Percentiles rank a stretch among this genome's conserved stretches.
phyloP scores from a whole-genome alignment of 257 asterid species.

The Ophiorrhiza pumila region DNA sequence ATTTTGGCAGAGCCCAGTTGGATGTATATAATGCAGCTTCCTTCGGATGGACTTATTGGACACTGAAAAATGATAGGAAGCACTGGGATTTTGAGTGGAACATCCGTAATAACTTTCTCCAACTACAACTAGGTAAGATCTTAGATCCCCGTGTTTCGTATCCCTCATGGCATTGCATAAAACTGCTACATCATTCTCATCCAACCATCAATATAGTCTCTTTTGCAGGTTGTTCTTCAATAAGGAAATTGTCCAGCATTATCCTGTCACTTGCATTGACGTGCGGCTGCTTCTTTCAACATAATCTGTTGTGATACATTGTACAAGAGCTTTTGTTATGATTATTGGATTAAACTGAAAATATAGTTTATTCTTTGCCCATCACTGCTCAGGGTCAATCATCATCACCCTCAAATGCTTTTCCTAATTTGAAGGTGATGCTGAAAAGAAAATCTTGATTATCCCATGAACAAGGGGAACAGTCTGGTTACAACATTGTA shows the following conservation, averaged over 20 bases:
- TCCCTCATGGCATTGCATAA: slow-evolving; percentile 1
- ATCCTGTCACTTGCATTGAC: slow-evolving; percentile 10
- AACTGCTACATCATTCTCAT: not conserved
- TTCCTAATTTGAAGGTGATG: slow-evolving; percentile 16
- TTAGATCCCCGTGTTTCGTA: slow-evolving; percentile 3
- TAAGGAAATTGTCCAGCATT: not conserved
- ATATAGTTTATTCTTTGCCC: slow-evolving; percentile 12
- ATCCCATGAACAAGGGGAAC: slow-evolving; percentile 6
- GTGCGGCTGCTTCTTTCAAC: slow-evolving; percentile 16
- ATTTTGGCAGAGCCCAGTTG: slow-evolving; percentile 67
- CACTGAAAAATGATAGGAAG: slow-evolving; percentile 52
- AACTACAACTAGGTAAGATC: slow-evolving; percentile 45
- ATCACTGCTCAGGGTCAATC: not conserved
- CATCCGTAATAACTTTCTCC: slow-evolving; percentile 56
- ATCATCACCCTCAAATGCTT: slow-evolving; percentile 11
- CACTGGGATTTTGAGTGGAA: slow-evolving; percentile 95
- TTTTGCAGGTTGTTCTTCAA: slow-evolving; percentile 21
- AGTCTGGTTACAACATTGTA: not conserved
- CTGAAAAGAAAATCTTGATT: not conserved
- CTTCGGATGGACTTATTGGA: slow-evolving; percentile 85
- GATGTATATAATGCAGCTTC: slow-evolving; percentile 66
- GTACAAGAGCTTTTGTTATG: not conserved
- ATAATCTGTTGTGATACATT: not conserved
- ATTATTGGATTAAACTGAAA: not conserved
- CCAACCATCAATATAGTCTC: not conserved